These are phyloP conservation scores for Eucalyptus regnans DNA, from an alignment of 345 rosid species.

Conservation along the genomic window DNA sequence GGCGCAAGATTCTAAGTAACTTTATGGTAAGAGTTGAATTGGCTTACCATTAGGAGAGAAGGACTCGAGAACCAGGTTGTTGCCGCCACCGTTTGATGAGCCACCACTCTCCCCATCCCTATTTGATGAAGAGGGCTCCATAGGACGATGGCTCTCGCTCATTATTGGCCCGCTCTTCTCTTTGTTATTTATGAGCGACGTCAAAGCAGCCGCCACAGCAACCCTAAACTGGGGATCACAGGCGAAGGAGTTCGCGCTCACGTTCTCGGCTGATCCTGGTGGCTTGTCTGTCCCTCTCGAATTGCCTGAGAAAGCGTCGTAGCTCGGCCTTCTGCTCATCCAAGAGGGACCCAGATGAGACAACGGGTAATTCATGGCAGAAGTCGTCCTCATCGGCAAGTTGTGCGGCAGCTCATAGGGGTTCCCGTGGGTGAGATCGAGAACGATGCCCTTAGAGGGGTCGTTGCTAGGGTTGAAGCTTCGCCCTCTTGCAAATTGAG, in stretches of 20 bases:
- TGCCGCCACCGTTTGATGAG: not conserved
- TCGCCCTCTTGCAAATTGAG: not conserved
- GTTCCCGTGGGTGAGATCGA: constrained; percentile 16
- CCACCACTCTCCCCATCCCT: constrained; percentile 5
- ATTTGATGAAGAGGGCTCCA: not conserved
- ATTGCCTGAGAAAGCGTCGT: not conserved
- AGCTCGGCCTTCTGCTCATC: not conserved
- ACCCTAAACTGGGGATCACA: constrained; percentile 48
- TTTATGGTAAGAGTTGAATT: not conserved
- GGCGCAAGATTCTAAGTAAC: not conserved
- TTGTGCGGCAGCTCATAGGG: not conserved
- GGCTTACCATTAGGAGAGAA: constrained; percentile 1
- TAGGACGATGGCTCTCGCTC: not conserved
- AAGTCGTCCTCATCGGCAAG: not conserved
- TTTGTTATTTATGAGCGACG: constrained; percentile 24
- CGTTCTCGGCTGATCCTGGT: not conserved
- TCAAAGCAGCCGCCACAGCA: constrained; percentile 41
- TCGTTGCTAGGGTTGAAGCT: constrained; percentile 10
- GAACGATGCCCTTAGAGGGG: constrained; percentile 29
- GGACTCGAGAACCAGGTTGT: constrained; percentile 8
- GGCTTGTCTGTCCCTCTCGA: not conserved
- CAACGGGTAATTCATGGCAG: not conserved
- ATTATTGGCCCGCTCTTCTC: constrained; percentile 1
- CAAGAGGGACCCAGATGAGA: not conserved
- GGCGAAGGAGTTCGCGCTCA: constrained; percentile 21